These are phyloP conservation scores for Gyrodon lividus DNA, from an alignment of 768 basidiomycete species.

Conservation along the genomic window DNA sequence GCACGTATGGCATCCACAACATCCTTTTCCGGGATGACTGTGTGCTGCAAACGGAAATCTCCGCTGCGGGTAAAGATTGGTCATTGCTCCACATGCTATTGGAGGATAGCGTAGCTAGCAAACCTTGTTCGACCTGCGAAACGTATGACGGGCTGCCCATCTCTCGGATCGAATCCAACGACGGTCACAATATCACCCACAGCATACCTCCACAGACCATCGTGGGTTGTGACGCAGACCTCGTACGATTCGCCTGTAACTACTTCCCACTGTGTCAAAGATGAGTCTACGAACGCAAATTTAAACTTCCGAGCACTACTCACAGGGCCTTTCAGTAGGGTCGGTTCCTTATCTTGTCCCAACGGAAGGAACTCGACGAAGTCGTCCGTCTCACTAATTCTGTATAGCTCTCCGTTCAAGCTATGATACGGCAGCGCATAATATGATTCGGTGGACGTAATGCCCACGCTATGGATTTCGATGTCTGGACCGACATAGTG, in stretches of 20 bases:
- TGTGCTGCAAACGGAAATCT: not conserved
- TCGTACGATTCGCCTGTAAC: conserved; percentile 4
- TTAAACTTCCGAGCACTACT: too few relatives aligned
- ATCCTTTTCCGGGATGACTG: not conserved
- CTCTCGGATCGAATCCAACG: conserved; percentile 6
- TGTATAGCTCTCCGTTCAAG: not conserved
- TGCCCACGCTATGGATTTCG: not conserved
- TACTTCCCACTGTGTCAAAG: conserved; percentile 3
- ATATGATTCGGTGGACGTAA: not conserved
- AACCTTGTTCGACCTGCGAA: conserved; percentile 3
- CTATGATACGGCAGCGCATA: not conserved
- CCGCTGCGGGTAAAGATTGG: not conserved
- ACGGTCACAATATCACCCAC: conserved; percentile 6
- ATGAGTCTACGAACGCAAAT: not conserved
- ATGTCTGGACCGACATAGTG: conserved; percentile 5
- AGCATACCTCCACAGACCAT: not conserved
- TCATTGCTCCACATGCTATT: not conserved
- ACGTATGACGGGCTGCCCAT: conserved; percentile 7
- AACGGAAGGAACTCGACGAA: not conserved
- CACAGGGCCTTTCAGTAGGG: not conserved
- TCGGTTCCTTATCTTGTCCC: not conserved
- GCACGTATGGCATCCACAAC: not conserved
- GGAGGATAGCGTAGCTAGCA: not conserved
- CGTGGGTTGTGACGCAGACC: conserved; percentile 1
- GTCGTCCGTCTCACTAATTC: not conserved